A percentile compares a stretch with the other conserved stretches of the same genome.
Evolutionary conservation across 768 basidiomycete species (phyloP).

Genomic region (Mycena rebaudengoi): DNA sequence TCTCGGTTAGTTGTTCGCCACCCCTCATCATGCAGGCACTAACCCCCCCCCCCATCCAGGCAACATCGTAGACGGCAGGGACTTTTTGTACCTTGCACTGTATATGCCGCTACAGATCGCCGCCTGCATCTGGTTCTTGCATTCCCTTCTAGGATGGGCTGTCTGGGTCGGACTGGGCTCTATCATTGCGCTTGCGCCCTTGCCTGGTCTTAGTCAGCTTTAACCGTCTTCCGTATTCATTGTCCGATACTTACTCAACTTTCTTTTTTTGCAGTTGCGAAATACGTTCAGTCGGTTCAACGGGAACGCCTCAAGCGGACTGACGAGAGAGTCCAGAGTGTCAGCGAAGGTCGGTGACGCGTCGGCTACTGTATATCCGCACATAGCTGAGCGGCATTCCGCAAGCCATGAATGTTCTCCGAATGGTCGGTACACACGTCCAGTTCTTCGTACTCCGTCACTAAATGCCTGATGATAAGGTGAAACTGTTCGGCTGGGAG

Average conservation of each 20-base stretch:
- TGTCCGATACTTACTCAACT: no score
- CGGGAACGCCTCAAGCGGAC: no score
- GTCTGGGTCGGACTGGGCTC: conserved; percentile 22
- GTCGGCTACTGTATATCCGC: no score
- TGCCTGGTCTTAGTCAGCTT: conserved; percentile 66
- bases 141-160: conserved; percentile 29
- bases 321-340: no score
- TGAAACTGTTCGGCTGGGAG: conserved; percentile 66
- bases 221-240: no score
- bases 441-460: neutral
- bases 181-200: conserved; percentile 48
- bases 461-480: neutral
- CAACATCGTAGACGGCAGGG: conserved; percentile 15
- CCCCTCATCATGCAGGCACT: no score
- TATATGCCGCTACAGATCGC: conserved; percentile 33
- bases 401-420: conserved; percentile 60
- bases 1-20: neutral
- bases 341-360: no score
- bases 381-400: no score
- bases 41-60: no score
- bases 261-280: neutral
- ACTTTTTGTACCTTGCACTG: conserved; percentile 3
- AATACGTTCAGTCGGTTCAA: no score
- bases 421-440: conserved; percentile 63
- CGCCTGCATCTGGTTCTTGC: conserved; percentile 54